A percentile compares a stretch with the other conserved stretches of the same genome.
phyloP scores from a whole-genome alignment of 148 eudicot genomes.

The Silene uniflora region DNA sequence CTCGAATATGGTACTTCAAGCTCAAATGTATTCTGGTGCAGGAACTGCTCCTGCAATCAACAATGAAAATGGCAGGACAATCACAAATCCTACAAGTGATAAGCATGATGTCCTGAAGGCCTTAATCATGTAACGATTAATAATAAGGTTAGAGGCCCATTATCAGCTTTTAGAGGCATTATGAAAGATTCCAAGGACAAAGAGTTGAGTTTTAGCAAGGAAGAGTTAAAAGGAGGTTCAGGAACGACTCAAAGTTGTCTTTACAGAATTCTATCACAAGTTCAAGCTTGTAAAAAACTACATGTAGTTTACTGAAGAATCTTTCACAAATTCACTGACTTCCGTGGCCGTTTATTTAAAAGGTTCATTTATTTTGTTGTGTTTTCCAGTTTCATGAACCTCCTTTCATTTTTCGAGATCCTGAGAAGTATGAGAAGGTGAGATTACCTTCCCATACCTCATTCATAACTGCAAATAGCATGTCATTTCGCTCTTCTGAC shows the following conservation, averaged over 20 bases:
- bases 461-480: neutral
- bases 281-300: conserved; percentile 56
- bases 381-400: conserved; percentile 56
- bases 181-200: too few species aligned
- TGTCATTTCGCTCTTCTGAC: neutral
- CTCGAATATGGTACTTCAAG: too few species aligned
- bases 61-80: conserved; percentile 7
- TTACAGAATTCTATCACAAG: conserved; percentile 61
- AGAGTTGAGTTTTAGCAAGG: too few species aligned
- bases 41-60: conserved; percentile 14
- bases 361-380: neutral
- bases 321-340: neutral
- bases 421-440: conserved; percentile 88
- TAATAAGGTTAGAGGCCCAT: conserved; percentile 42
- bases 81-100: neutral
- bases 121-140: conserved; percentile 58
- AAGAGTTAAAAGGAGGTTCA: too few species aligned
- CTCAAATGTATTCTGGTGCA: conserved; percentile 3
- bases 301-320: conserved; percentile 35
- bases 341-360: neutral
- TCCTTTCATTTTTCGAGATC: conserved; percentile 77
- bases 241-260: conserved; percentile 48
- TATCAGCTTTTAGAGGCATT: too few species aligned
- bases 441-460: conserved; percentile 3
- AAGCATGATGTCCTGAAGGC: conserved; percentile 34